Base-by-base conservation (phyloP, 768 basidiomycete species). In the Boletellus sp. region DNA sequence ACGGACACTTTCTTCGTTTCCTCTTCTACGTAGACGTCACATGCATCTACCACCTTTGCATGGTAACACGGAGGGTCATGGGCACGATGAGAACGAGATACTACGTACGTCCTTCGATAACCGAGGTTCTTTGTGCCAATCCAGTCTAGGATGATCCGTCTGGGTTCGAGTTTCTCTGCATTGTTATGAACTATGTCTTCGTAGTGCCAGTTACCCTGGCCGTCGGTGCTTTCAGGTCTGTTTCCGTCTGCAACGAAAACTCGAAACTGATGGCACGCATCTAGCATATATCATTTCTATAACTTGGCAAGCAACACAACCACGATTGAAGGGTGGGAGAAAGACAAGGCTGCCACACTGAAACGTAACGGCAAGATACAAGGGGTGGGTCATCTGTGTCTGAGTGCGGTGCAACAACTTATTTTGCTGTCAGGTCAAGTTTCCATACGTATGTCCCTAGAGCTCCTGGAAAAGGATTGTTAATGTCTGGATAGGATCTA, bases 311-410 rank as follows among this genome's bases (percentile, higher is more conserved):
- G 77, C 10, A 99, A 99, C 67, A 83, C 85, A 2, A 99, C 95
- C 1, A 98, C 96, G 1, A 97, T 99, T 43, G 96, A 99, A 71
- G 84, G 88, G 0, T 95, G 91, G 90, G 96, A 99, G 68, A 98
- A 98, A 70, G 94, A 98, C 62, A 94, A 88, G 68, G 92, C 83
- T 1, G 87, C 93, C 5, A 87, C 82, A 1, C 77, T 99, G 58
- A 82, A 90, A 44, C 80, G 87, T 17, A 74, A 86, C 50, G 95
- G 94, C 6, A 90, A 88, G 67, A 86, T 97, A 50, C 81, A 77
- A 44, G 87, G 93, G 70, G 88, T 88, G 47, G 19, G 61, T 58
- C 13, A 9, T 42, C 39, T 26, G 19, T 41, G 31, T 43, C 40
- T 31, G 24, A 24, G 33, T 34, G 3, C 33, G 20, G 8, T 53